phyloP scores from a whole-genome alignment of 805 yeast genomes.

The Ogataea neopini region DNA sequence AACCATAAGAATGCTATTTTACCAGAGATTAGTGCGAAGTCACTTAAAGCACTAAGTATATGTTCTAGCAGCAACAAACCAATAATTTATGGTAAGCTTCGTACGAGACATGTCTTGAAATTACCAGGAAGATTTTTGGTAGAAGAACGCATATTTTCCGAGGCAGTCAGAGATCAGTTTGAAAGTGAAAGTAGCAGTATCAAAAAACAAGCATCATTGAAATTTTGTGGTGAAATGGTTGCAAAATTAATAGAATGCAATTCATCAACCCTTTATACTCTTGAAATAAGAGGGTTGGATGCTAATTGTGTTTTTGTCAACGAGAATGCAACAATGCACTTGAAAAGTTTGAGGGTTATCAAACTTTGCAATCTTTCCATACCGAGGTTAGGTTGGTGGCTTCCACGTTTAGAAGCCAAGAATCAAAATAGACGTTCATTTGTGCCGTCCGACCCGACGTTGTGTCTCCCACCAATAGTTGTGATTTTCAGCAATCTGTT shows the following conservation, averaged over 20 bases:
- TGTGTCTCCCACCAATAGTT: constrained; percentile 23
- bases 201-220: constrained; percentile 18
- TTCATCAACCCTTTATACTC: constrained; percentile 16
- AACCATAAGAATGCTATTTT: constrained; percentile 5
- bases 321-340: constrained; percentile 4
- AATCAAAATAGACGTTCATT: constrained; percentile 17
- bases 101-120: constrained; percentile 17
- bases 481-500: constrained; percentile 37
- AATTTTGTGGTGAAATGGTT: constrained; percentile 18
- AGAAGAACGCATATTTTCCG: constrained; percentile 15
- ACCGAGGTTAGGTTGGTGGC: constrained; percentile 29
- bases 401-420: constrained; percentile 19
- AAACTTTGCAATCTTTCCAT: constrained; percentile 25
- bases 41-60: constrained; percentile 13
- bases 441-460: constrained; percentile 9
- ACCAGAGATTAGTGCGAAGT: constrained; percentile 9
- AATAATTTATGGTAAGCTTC: constrained; percentile 19
- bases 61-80: constrained; percentile 16
- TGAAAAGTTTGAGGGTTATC: constrained; percentile 16
- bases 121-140: constrained; percentile 14
- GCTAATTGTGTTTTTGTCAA: constrained; percentile 21
- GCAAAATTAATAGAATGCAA: constrained; percentile 18
- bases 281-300: constrained; percentile 27
- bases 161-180: constrained; percentile 15
- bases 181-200: constrained; percentile 13